Evolutionary conservation across 306 rosid genomes (phyloP).

Genomic region (Hippophae gyantsensis): DNA sequence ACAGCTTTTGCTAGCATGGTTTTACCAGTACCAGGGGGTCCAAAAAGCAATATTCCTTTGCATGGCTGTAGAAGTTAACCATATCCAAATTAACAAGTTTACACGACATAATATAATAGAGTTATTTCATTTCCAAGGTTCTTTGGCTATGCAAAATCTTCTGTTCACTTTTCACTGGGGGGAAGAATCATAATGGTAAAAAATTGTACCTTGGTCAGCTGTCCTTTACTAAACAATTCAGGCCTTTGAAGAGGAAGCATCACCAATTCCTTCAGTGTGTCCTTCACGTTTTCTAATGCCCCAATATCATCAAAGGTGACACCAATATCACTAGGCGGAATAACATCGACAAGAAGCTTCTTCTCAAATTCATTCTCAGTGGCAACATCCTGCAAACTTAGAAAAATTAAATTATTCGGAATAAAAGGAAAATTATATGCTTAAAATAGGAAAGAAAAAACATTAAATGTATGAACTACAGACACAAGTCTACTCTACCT

Average conservation of each 20-base stretch:
- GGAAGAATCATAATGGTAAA: background rate
- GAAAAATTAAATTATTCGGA: background rate
- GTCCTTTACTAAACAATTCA: constrained; percentile 85
- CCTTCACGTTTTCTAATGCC: constrained; percentile 92
- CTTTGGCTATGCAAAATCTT: background rate
- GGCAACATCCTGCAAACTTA: constrained; percentile 64
- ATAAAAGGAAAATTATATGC: background rate
- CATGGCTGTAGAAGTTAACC: constrained; percentile 53
- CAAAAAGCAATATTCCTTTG: constrained; percentile 94
- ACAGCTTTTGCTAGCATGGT: constrained; percentile 99
- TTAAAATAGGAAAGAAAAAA: background rate
- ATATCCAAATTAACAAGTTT: constrained; percentile 7
- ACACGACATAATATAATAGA: constrained; percentile 1
- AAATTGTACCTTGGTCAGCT: constrained; percentile 61
- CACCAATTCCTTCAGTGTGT: constrained; percentile 89
- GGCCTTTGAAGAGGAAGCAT: constrained; percentile 98
- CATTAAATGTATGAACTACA: background rate
- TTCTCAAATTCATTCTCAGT: constrained; percentile 93
- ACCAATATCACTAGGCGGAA: constrained; percentile 83
- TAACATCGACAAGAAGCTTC: constrained; percentile 83
- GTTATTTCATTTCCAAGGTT: background rate
- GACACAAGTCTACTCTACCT: constrained; percentile 34
- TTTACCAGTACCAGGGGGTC: constrained; percentile 98
- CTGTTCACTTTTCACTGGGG: background rate
- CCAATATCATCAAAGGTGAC: constrained; percentile 94